phyloP scores from a whole-genome alignment of 176 grass and related monocot genomes.

The Tillandsia leiboldiana region DNA sequence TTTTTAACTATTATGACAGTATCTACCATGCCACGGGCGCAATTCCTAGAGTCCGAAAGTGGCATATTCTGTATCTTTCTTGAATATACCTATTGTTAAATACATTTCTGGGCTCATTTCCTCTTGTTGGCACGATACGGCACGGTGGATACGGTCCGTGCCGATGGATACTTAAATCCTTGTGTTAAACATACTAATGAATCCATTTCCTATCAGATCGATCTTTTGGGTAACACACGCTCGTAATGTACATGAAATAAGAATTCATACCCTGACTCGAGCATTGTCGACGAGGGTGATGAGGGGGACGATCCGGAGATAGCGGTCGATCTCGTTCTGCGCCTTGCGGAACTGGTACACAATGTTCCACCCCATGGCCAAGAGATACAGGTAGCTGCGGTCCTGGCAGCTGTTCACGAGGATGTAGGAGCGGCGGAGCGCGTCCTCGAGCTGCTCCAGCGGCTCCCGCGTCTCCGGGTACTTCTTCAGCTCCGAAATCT shows the following conservation, averaged over 20 bases:
- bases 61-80: too few relatives aligned
- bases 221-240: too few relatives aligned
- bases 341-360: conserved; percentile 76
- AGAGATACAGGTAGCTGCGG: conserved; percentile 71
- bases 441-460: conserved; percentile 80
- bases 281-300: conserved; percentile 85
- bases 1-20: too few relatives aligned
- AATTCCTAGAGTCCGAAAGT: too few relatives aligned
- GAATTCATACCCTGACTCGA: conserved; percentile 33
- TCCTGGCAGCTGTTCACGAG: conserved; percentile 73
- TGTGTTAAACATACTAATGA: too few relatives aligned
- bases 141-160: too few relatives aligned
- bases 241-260: background rate
- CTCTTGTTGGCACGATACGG: too few relatives aligned
- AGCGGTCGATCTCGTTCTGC: conserved; percentile 90
- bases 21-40: too few relatives aligned
- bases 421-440: conserved; percentile 43
- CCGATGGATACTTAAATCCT: too few relatives aligned
- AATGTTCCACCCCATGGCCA: conserved; percentile 91
- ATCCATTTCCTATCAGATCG: too few relatives aligned
- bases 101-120: too few relatives aligned
- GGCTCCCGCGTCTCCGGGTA: conserved; percentile 96
- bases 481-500: conserved; percentile 70
- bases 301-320: conserved; percentile 78
- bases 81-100: too few relatives aligned